Base-by-base conservation (phyloP, 805 yeast genomes). In the Isabelozyma heimii region DNA sequence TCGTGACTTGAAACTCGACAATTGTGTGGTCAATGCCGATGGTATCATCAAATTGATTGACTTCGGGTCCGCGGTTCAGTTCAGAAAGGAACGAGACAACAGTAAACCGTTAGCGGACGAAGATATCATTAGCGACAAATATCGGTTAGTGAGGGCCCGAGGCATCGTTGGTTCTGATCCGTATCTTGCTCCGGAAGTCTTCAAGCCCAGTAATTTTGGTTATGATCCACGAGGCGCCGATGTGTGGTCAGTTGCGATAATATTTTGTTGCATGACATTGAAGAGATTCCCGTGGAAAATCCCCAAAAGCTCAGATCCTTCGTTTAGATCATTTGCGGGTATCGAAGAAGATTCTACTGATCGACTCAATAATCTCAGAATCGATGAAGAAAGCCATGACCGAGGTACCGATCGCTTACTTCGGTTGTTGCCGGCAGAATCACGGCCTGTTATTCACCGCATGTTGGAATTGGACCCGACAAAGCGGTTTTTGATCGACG, bases 161-260 rank as follows among this genome's bases (percentile, higher is more conserved):
- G 98, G 98, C 13, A 80, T 92, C 17, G 96, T 92, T 10, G 99
- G 99, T 13, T 87, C 96, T 1, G 99, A 92, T 66, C 98, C 99
- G 2, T 92, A 92, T 62, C 71, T 92, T 52, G 94, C 97, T 0
- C 98, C 98, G 0, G 99, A 92, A 65, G 91, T 92, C 40, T 76
- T 92, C 48, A 64, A 61, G 46, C 68, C 67, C 4, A 47, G 59
- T 17, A 63, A 61, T 24, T 51, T 55, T 17, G 77, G 76, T 2
- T 92, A 92, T 65, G 97, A 92, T 65, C 94, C 97, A 15, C 80
- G 94, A 45, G 84, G 86, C 5, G 89, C 85, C 2, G 99, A 92
- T 64, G 81, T 91, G 17, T 92, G 99, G 99, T 89, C 97, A 1
- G 73, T 89, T 46, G 98, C 96, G 0, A 89, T 92, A 27, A 89